Percentiles rank a stretch among this genome's conserved stretches.
These are phyloP conservation scores for Penicillium argentinense DNA, from an alignment of 495 filamentous ascomycete species.

Conservation along the genomic window DNA sequence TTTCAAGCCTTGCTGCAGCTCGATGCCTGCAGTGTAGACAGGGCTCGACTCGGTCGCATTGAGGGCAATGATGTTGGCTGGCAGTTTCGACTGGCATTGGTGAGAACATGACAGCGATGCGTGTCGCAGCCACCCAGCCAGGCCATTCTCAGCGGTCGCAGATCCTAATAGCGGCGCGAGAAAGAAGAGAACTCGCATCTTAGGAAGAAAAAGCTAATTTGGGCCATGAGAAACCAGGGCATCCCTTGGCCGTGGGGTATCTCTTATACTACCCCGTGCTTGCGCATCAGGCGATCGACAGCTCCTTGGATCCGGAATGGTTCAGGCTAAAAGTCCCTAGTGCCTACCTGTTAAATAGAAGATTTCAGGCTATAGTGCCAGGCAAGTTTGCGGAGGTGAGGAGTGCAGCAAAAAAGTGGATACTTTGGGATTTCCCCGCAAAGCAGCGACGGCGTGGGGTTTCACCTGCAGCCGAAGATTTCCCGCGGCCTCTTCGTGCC, in stretches of 20 bases:
- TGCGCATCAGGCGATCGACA: slow-evolving; percentile 3
- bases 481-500: no score
- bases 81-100: slow-evolving; percentile 35
- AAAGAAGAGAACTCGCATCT: slow-evolving; percentile 12
- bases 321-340: slow-evolving; percentile 18
- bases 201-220: background rate
- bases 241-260: background rate
- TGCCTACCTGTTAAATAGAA: background rate
- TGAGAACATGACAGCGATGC: slow-evolving; percentile 48
- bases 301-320: background rate
- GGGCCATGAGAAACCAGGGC: background rate
- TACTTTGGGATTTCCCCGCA: slow-evolving; percentile 15
- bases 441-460: slow-evolving; percentile 16
- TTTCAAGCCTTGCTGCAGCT: slow-evolving; percentile 58
- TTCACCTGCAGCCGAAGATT: background rate
- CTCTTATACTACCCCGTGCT: slow-evolving; percentile 5
- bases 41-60: slow-evolving; percentile 53
- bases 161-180: slow-evolving; percentile 13
- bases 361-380: slow-evolving; percentile 15
- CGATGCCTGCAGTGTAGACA: slow-evolving; percentile 56
- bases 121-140: slow-evolving; percentile 66
- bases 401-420: slow-evolving; percentile 2
- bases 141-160: slow-evolving; percentile 49
- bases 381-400: slow-evolving; percentile 1
- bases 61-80: slow-evolving; percentile 53